Conservation (phyloP, 495 filamentous ascomycete species). For the Xanthoparmelia taractica region DNA sequence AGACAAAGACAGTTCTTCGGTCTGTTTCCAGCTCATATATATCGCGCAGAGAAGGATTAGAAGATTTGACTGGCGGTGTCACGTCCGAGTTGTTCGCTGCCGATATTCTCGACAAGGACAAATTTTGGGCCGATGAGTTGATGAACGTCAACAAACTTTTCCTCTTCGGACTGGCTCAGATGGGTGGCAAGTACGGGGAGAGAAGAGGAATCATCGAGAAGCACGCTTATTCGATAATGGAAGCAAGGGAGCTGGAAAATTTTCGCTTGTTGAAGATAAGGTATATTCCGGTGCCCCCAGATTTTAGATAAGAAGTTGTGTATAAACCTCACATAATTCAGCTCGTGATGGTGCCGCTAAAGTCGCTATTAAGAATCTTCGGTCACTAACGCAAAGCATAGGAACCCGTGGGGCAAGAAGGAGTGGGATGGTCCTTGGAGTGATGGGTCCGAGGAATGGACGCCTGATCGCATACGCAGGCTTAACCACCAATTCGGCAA, state of each 20-base stretch:
- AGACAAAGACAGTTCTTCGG: constrained; percentile 11
- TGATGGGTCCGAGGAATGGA: constrained; percentile 69
- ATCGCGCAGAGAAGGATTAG: constrained; percentile 64
- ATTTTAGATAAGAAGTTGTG: background rate
- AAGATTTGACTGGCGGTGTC: constrained; percentile 87
- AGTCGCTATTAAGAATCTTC: background rate
- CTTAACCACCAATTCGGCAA: constrained; percentile 64
- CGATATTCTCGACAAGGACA: constrained; percentile 78
- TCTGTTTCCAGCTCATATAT: background rate
- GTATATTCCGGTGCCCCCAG: constrained; percentile 9
- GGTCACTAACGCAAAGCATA: constrained; percentile 8
- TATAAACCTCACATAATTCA: background rate
- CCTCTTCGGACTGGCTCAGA: constrained; percentile 45
- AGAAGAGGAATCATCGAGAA: constrained; percentile 55
- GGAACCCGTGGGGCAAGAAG: constrained; percentile 61
- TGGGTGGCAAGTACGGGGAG: constrained; percentile 2
- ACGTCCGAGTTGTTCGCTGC: constrained; percentile 67
- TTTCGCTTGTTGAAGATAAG: constrained; percentile 55
- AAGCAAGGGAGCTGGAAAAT: constrained; percentile 54
- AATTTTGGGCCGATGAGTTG: constrained; percentile 55
- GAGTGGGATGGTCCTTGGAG: constrained; percentile 63
- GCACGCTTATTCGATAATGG: constrained; percentile 66
- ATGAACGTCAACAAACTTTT: constrained; percentile 40
- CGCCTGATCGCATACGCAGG: constrained; percentile 57
- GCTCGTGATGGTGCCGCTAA: background rate